A percentile compares a stretch with the other conserved stretches of the same genome.
Evolutionary conservation across 2,329 filamentous ascomycete species (phyloP).

Genomic region (Scorias spongiosa): DNA sequence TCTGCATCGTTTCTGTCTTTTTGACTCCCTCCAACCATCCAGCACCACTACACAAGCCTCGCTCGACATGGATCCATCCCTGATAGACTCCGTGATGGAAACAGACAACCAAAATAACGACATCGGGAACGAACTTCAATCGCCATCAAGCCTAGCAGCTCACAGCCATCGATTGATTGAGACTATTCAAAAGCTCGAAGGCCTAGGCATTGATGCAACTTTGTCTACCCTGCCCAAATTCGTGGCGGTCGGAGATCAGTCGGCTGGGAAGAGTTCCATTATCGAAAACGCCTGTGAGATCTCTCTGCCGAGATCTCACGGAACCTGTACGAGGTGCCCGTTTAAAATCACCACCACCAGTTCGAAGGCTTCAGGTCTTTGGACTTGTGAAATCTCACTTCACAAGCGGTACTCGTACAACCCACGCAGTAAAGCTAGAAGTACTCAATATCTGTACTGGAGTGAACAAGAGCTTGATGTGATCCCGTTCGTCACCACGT

Average conservation of each 20-base stretch:
- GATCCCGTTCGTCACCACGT: slow-evolving; percentile 48
- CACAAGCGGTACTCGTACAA: slow-evolving; percentile 48
- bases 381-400: slow-evolving; percentile 54
- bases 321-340: slow-evolving; percentile 63
- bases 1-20: too few relatives aligned
- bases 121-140: too few relatives aligned
- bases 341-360: slow-evolving; percentile 58
- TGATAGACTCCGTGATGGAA: too few relatives aligned
- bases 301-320: slow-evolving; percentile 52
- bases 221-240: slow-evolving; percentile 58
- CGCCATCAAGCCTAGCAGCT: slow-evolving; percentile 9
- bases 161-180: slow-evolving; percentile 52
- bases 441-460: slow-evolving; percentile 55
- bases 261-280: slow-evolving; percentile 64
- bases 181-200: slow-evolving; percentile 51
- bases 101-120: too few relatives aligned
- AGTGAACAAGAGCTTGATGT: slow-evolving; percentile 28
- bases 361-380: slow-evolving; percentile 34
- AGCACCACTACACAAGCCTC: too few relatives aligned
- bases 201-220: slow-evolving; percentile 56
- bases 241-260: slow-evolving; percentile 73
- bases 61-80: too few relatives aligned
- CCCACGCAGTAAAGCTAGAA: slow-evolving; percentile 39
- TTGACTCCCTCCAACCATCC: too few relatives aligned
- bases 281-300: slow-evolving; percentile 42